Evolutionary conservation across 441 rosid genomes (phyloP), one percentile per base, ranked within the genome.

Genomic region (Arabidopsis hybrid): DNA sequence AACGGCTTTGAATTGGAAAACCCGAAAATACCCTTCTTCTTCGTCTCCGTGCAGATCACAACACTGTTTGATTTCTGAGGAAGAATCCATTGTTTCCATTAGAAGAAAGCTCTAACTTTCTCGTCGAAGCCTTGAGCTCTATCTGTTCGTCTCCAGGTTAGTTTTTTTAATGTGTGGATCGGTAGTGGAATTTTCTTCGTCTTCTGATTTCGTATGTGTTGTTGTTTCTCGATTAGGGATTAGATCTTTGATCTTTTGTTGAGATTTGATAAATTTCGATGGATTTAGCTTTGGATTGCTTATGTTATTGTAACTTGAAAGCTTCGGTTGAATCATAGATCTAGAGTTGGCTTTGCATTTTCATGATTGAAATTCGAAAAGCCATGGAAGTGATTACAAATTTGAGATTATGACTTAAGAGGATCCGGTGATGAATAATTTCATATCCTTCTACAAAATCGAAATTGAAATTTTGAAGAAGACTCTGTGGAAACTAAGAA

Each of bases 21-120:
- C 53, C 60, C 77, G 43, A 1, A 39, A 49, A 8, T 50, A 66
- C 53, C 72, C 65, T 34, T 62, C 65, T 34, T 62, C 59, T 7
- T 68, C 70, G 17, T 29, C 50, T 46, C 57, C 45, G 17, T 14
- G 46, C 49, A 74, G 68, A 67, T 67, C 78, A 49, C 29, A 51
- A 49, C 29, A 51, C 49, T 9, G 62, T 7, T 57, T 13, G 5
- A 42, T 67, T 67, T 26, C 78, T 52, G 35, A 5, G 47, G 39
- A 12, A 12, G 45, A 51, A 42, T 55, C 75, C 53, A 16, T 76
- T 71, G 76, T 77, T 66, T 66, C 52, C 36, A 6, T 52, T 8
- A 3, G 73, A 71, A 71, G 77, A 53, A 71, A 76, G 38, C 57
- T 43, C 52, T 8, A 8, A 71, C 32, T 26, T 39, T 60, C 6